phyloP scores from a whole-genome alignment of 225 moss, liverwort and hornwort genomes.

The Asterella californica region DNA sequence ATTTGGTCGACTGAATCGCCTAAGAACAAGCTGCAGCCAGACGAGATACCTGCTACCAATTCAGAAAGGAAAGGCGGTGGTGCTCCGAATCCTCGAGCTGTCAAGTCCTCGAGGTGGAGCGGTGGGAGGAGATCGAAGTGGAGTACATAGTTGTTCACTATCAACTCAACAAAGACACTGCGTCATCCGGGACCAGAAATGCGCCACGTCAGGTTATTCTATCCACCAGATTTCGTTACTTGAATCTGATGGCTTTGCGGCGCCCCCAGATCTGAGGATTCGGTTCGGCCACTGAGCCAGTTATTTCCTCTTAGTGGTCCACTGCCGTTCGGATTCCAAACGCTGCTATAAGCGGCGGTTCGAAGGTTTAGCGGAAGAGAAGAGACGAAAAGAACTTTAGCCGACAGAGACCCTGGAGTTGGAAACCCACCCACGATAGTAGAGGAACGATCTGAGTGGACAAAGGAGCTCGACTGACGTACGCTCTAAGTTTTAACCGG shows the following conservation, averaged over 20 bases:
- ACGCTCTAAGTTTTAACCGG: too few relatives aligned
- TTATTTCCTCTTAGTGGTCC: too few relatives aligned
- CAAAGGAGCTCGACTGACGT: too few relatives aligned
- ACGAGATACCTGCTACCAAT: background rate
- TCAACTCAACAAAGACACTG: background rate
- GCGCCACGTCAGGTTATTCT: slow-evolving; percentile 12
- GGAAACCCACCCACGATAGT: too few relatives aligned
- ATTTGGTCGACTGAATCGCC: background rate
- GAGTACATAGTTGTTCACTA: background rate
- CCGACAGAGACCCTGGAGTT: too few relatives aligned
- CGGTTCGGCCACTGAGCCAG: background rate
- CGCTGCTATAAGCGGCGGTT: too few relatives aligned
- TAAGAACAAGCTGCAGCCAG: too few relatives aligned
- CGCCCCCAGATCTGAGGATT: slow-evolving; percentile 7
- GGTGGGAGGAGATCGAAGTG: background rate
- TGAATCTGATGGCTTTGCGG: background rate
- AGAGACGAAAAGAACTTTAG: too few relatives aligned
- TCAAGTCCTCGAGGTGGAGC: background rate
- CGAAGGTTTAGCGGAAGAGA: too few relatives aligned
- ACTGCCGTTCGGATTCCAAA: too few relatives aligned
- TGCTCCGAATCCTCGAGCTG: background rate
- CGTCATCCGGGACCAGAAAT: background rate
- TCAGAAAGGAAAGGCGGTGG: background rate
- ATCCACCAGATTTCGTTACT: slow-evolving; percentile 2
- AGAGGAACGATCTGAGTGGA: too few relatives aligned